Conservation (phyloP, 1,284 basidiomycete genomes). For the Coniophora puteana region DNA sequence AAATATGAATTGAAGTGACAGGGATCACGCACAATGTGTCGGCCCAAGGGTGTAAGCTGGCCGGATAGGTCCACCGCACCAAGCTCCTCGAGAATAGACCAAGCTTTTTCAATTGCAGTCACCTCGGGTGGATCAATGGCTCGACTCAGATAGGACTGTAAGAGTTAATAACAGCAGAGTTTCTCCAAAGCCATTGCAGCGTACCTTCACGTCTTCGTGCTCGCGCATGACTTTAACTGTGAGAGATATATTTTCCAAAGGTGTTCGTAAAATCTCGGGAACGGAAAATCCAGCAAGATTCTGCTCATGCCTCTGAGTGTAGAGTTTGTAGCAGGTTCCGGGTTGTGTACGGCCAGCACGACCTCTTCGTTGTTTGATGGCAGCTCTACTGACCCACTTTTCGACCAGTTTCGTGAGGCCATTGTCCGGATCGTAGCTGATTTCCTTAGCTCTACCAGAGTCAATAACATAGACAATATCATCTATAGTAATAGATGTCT, state of each 20-base stretch:
- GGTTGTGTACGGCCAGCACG: constrained; percentile 88
- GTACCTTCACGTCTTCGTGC: constrained; percentile 75
- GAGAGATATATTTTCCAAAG: constrained; percentile 81
- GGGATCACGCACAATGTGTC: constrained; percentile 61
- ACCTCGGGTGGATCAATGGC: constrained; percentile 85
- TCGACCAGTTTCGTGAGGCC: constrained; percentile 79
- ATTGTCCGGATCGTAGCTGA: constrained; percentile 73
- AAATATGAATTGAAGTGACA: neutral
- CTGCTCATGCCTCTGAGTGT: constrained; percentile 71
- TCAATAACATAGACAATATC: constrained; percentile 88
- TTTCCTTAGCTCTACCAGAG: constrained; percentile 88
- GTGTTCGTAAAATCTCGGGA: constrained; percentile 89
- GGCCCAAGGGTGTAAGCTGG: constrained; percentile 78
- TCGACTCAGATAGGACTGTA: constrained; percentile 54
- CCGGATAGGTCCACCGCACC: constrained; percentile 71
- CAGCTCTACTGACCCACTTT: constrained; percentile 78
- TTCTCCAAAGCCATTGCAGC: constrained; percentile 10
- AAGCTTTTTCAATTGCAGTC: constrained; percentile 76
- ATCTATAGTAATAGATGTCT: constrained; percentile 95
- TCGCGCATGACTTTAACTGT: constrained; percentile 83
- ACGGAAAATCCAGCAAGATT: constrained; percentile 72
- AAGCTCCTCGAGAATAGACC: constrained; percentile 71
- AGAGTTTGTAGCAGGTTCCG: constrained; percentile 83
- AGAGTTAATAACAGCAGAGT: constrained; percentile 4
- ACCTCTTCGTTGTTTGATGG: constrained; percentile 82